These are phyloP conservation scores for Panicum virgatum DNA, from an alignment of 202 grass and related monocot species.

Conservation along the genomic window DNA sequence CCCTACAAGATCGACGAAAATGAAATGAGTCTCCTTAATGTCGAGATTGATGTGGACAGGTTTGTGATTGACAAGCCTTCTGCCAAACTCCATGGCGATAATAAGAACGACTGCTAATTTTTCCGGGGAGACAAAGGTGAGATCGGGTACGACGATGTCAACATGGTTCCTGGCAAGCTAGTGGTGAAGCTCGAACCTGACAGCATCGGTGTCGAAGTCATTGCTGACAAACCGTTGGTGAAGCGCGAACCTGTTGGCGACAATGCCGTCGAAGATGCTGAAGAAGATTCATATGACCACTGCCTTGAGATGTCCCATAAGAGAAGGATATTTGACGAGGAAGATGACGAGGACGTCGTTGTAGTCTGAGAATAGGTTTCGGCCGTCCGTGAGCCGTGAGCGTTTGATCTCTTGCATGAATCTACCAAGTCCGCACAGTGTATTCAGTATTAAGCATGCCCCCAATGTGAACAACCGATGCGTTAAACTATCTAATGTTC, in stretches of 20 bases:
- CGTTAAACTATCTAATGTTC: not conserved
- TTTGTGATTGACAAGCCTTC: not conserved
- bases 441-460: not conserved
- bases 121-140: not conserved
- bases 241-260: not conserved
- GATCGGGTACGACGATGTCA: no score
- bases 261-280: not conserved
- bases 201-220: not conserved
- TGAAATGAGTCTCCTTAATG: not conserved
- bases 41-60: not conserved
- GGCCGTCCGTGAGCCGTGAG: no score
- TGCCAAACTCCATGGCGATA: not conserved
- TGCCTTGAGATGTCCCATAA: not conserved
- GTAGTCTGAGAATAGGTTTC: constrained; percentile 21
- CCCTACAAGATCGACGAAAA: constrained; percentile 14
- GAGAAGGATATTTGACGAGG: constrained; percentile 18
- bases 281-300: constrained; percentile 2
- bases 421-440: not conserved
- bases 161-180: not conserved
- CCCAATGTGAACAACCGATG: not conserved
- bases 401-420: not conserved
- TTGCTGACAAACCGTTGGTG: not conserved
- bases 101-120: not conserved
- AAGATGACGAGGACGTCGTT: constrained; percentile 18
- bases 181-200: not conserved